Conservation (phyloP, 2,329 filamentous ascomycete species). For the Aspergillus flavus region DNA sequence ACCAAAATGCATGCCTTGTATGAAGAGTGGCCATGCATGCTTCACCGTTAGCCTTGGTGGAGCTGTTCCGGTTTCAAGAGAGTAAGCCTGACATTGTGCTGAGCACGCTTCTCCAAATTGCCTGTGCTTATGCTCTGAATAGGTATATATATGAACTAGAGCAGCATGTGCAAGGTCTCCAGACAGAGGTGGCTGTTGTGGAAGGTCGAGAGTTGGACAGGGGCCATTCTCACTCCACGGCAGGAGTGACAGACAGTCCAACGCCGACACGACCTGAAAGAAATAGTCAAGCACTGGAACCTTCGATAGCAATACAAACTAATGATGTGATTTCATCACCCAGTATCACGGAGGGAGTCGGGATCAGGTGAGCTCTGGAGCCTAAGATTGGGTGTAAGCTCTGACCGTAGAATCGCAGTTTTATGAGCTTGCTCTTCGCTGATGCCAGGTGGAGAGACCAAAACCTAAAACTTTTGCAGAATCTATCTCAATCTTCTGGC, state of each 20-base stretch:
- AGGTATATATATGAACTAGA: background rate
- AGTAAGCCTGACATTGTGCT: background rate
- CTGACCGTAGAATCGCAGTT: background rate
- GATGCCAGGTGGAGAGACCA: background rate
- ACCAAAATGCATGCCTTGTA: slow-evolving; percentile 33
- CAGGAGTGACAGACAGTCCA: background rate
- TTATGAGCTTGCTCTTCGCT: background rate
- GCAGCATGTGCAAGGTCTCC: background rate
- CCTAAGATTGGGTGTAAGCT: background rate
- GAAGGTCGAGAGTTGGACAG: background rate
- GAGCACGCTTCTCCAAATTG: background rate
- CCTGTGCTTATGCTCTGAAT: background rate
- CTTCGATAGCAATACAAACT: background rate
- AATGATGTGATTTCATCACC: background rate
- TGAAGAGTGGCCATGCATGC: slow-evolving; percentile 26
- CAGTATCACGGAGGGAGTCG: background rate
- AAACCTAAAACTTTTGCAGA: background rate
- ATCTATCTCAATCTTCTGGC: background rate
- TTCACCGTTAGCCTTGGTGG: slow-evolving; percentile 28
- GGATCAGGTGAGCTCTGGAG: background rate
- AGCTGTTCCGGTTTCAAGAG: background rate
- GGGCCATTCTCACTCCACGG: background rate
- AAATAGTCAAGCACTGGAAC: background rate
- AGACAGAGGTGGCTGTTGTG: background rate
- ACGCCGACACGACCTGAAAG: background rate